Evolutionary conservation across 441 rosid genomes (phyloP).

Genomic region (Euphorbia schlechtendalii): DNA sequence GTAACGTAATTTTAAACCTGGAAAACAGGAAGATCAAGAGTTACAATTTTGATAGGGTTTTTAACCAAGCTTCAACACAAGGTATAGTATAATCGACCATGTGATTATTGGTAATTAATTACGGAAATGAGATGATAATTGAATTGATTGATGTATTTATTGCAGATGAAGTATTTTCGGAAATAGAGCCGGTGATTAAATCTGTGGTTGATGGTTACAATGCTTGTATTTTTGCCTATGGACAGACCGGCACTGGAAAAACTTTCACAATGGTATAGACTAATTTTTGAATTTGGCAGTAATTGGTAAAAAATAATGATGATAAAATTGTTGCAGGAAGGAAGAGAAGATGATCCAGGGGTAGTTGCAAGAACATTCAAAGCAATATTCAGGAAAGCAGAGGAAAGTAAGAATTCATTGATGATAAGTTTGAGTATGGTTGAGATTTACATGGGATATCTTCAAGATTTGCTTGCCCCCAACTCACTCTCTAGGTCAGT

Average conservation of each 20-base stretch:
- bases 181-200: constrained; percentile 67
- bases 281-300: no score
- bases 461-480: constrained; percentile 61
- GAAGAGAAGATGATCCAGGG: constrained; percentile 54
- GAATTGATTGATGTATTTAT: constrained; percentile 13
- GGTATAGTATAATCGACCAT: no score
- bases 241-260: constrained; percentile 88
- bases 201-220: constrained; percentile 80
- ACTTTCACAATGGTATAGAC: constrained; percentile 71
- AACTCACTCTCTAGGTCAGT: constrained; percentile 16
- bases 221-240: constrained; percentile 78
- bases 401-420: constrained; percentile 46
- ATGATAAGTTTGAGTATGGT: constrained; percentile 69
- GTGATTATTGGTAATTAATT: no score
- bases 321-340: constrained; percentile 46
- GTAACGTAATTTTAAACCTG: constrained; percentile 38
- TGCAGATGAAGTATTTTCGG: constrained; percentile 70
- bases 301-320: no score
- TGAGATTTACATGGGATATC: constrained; percentile 78
- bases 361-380: constrained; percentile 54
- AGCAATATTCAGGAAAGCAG: constrained; percentile 55
- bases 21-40: constrained; percentile 40
- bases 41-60: constrained; percentile 60
- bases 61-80: constrained; percentile 62
- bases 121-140: no score